A percentile compares a stretch with the other conserved stretches of the same genome.
These are phyloP conservation scores for Akanthomyces uredinophilus DNA, from an alignment of 2,329 filamentous ascomycete species.

Conservation along the genomic window DNA sequence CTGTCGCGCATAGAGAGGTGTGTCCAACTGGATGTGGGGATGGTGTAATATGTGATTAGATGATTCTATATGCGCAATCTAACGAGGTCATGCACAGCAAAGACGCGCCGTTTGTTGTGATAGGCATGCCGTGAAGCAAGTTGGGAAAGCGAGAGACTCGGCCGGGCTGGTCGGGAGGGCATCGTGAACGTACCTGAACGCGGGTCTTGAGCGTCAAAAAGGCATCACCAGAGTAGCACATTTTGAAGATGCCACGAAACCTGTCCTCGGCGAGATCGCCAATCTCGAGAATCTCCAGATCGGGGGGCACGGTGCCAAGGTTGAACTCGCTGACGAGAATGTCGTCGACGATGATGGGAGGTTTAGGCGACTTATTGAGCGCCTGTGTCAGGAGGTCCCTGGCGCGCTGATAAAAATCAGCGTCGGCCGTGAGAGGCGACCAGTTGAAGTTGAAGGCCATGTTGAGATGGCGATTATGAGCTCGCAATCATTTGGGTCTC, in stretches of 20 bases:
- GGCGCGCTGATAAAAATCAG: conserved; percentile 81
- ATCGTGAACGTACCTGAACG: conserved; percentile 65
- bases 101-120: not conserved
- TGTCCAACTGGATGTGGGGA: not conserved
- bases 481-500: conserved; percentile 30
- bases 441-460: conserved; percentile 99
- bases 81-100: conserved; percentile 5
- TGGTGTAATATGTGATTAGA: not conserved
- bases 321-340: conserved; percentile 98
- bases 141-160: not conserved
- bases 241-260: conserved; percentile 98
- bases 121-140: not conserved
- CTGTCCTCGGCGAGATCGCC: conserved; percentile 95
- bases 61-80: conserved; percentile 4
- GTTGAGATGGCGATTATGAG: conserved; percentile 42
- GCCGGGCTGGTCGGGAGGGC: conserved; percentile 9
- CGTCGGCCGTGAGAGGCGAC: conserved; percentile 96
- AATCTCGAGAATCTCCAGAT: conserved; percentile 95
- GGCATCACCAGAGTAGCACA: conserved; percentile 95
- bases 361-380: conserved; percentile 95
- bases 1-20: not conserved
- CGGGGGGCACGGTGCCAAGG: conserved; percentile 86
- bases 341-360: conserved; percentile 98
- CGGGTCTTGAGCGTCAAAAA: conserved; percentile 92
- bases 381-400: conserved; percentile 92